Evolutionary conservation across 2,329 filamentous ascomycete genomes (phyloP).

Genomic region (Alternaria brassicicola): DNA sequence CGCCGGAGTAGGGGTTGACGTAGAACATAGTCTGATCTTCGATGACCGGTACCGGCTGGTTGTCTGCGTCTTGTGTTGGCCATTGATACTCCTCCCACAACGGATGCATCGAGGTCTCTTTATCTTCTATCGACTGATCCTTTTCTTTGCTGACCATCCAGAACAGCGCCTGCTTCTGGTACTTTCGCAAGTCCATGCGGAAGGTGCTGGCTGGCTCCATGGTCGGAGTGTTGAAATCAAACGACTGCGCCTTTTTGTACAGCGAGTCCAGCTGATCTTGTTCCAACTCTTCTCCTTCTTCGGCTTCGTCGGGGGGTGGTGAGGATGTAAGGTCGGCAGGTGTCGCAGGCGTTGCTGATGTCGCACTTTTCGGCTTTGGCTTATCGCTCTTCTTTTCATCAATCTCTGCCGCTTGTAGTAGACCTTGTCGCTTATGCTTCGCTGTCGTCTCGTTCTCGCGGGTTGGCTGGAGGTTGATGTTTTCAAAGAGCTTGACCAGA

Average conservation of each 20-base stretch:
- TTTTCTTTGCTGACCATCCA: constrained; percentile 98
- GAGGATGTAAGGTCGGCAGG: constrained; percentile 55
- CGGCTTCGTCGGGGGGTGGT: constrained; percentile 66
- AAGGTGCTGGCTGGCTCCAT: constrained; percentile 84
- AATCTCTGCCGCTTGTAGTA: constrained; percentile 86
- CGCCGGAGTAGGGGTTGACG: constrained; percentile 95
- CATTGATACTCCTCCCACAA: constrained; percentile 95
- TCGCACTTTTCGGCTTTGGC: constrained; percentile 56
- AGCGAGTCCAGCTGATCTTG: constrained; percentile 93
- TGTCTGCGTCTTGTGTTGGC: constrained; percentile 87
- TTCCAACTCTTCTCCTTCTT: constrained; percentile 89
- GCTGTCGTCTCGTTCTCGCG: constrained; percentile 74
- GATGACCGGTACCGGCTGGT: constrained; percentile 71
- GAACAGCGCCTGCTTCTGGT: constrained; percentile 92
- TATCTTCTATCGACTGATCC: constrained; percentile 69
- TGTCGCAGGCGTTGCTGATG: constrained; percentile 34
- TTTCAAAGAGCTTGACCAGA: constrained; percentile 85
- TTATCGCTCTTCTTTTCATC: constrained; percentile 71
- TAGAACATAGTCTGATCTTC: constrained; percentile 78
- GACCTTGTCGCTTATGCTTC: constrained; percentile 79
- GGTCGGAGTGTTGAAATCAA: constrained; percentile 90
- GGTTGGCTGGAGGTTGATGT: constrained; percentile 81
- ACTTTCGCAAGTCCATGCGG: constrained; percentile 80
- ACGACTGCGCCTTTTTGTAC: constrained; percentile 95
- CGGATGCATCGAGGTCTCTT: constrained; percentile 88